A percentile compares a stretch with the other conserved stretches of the same genome.
These are phyloP conservation scores for Limnanthes douglasii DNA, from an alignment of 345 rosid species.

Conservation along the genomic window DNA sequence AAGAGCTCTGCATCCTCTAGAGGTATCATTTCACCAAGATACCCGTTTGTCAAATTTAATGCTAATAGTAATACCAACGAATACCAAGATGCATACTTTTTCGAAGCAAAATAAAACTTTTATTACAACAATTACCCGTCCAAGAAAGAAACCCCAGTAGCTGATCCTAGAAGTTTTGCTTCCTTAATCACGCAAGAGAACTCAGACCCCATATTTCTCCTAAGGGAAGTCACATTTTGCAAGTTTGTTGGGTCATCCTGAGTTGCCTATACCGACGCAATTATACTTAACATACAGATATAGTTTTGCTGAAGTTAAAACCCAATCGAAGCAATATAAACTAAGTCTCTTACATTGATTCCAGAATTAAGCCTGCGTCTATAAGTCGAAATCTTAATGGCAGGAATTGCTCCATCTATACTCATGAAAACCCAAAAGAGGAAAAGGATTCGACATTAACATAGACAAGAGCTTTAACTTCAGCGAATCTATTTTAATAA, in stretches of 20 bases:
- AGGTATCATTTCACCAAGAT: no score
- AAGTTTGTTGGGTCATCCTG: conserved; percentile 23
- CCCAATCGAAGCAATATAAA: no score
- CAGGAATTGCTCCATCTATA: conserved; percentile 90
- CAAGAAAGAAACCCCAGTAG: conserved; percentile 80
- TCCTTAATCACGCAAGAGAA: conserved; percentile 86
- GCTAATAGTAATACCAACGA: no score
- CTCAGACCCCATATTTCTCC: conserved; percentile 82
- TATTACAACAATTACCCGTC: conserved; percentile 52
- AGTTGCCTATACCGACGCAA: conserved; percentile 27
- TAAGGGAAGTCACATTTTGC: conserved; percentile 36
- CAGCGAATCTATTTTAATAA: neutral
- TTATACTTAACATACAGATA: conserved; percentile 5
- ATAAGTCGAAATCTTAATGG: conserved; percentile 68
- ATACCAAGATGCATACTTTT: no score
- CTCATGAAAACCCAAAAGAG: neutral
- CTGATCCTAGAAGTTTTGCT: conserved; percentile 59
- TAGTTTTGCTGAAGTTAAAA: no score
- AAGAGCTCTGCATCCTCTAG: neutral
- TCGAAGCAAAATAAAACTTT: no score
- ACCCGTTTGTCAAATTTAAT: no score
- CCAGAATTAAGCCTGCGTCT: conserved; percentile 49
- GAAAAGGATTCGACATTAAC: neutral
- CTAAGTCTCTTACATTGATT: conserved; percentile 26
- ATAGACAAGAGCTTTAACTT: no score